Percentiles rank a stretch among this genome's conserved stretches.
phyloP scores from a whole-genome alignment of 2,329 filamentous ascomycete genomes.

The Colletotrichum eleusines region DNA sequence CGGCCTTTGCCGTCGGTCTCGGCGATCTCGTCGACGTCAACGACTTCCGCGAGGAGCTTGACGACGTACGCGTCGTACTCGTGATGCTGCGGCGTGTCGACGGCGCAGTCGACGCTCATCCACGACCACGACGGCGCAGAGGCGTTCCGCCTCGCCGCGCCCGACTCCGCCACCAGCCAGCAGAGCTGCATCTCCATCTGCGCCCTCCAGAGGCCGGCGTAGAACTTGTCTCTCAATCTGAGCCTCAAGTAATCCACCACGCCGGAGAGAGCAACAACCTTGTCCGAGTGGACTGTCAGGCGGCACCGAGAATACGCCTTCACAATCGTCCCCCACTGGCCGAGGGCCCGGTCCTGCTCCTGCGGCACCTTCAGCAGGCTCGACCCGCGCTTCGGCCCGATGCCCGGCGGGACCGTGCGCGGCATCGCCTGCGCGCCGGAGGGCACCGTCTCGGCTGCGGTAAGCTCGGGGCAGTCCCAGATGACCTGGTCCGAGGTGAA shows the following conservation, averaged over 20 bases:
- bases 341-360: not conserved
- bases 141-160: not conserved
- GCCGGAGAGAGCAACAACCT: not conserved
- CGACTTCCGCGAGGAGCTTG: not conserved
- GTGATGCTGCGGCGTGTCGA: not conserved
- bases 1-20: not conserved
- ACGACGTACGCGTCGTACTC: not conserved
- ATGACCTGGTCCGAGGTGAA: conserved; percentile 40
- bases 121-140: not conserved
- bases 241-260: not conserved
- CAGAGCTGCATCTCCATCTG: conserved; percentile 3
- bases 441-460: not conserved
- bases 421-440: not conserved
- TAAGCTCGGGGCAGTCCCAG: conserved; percentile 40
- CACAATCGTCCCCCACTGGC: not conserved
- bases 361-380: not conserved
- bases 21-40: not conserved
- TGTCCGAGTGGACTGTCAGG: not conserved
- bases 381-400: not conserved
- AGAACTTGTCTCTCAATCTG: not conserved
- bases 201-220: not conserved
- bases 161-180: not conserved
- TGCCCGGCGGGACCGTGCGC: not conserved
- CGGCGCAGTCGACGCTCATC: not conserved
- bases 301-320: not conserved